These are phyloP conservation scores for Ilyonectria mors-panacis DNA, from an alignment of 2,329 filamentous ascomycete genomes.

Conservation along the genomic window DNA sequence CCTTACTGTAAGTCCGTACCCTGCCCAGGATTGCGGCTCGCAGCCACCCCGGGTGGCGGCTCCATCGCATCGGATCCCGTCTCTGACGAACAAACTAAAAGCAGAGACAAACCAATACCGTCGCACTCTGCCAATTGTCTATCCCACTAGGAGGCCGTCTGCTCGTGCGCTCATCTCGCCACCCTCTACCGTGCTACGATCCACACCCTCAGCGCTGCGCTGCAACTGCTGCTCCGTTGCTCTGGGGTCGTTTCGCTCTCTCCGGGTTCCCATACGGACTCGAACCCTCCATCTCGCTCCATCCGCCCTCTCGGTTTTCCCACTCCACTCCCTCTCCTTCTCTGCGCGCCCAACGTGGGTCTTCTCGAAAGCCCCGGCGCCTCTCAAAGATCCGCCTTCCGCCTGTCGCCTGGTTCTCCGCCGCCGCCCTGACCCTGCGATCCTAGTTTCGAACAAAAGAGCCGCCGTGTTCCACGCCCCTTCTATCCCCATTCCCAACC, in stretches of 20 bases:
- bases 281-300: constrained; percentile 16
- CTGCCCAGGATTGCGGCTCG: constrained; percentile 42
- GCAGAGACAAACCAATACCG: constrained; percentile 12
- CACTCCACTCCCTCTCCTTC: constrained; percentile 24
- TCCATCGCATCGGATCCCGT: constrained; percentile 44
- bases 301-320: constrained; percentile 13
- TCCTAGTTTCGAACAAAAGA: constrained; percentile 50
- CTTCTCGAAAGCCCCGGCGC: not conserved
- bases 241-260: not conserved
- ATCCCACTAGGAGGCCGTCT: constrained; percentile 10
- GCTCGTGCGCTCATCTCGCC: constrained; percentile 42
- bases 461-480: constrained; percentile 48
- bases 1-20: not conserved
- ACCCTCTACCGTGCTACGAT: constrained; percentile 37
- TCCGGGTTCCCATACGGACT: constrained; percentile 16
- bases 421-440: constrained; percentile 44
- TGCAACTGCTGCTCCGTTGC: not conserved
- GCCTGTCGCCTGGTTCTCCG: constrained; percentile 15
- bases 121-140: constrained; percentile 1
- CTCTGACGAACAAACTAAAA: constrained; percentile 17
- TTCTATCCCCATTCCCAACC: constrained; percentile 40
- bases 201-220: constrained; percentile 26
- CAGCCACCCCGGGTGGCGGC: constrained; percentile 41
- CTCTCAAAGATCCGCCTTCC: constrained; percentile 3
- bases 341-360: constrained; percentile 16